phyloP scores from a whole-genome alignment of 139 green algal species.

The Marvania coccoides region DNA sequence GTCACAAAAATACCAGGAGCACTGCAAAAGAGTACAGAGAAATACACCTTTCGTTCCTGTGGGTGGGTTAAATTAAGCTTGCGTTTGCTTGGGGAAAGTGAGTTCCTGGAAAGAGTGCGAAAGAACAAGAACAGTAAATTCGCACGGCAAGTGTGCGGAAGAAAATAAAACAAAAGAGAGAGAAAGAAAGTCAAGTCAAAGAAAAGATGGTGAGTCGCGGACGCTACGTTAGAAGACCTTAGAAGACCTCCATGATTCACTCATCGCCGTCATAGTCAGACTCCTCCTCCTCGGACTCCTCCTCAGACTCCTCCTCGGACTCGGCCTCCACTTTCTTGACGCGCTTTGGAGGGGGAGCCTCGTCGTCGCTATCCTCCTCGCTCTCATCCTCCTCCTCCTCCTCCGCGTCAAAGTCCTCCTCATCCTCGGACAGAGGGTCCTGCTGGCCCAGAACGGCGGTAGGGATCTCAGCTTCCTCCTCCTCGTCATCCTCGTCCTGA shows the following conservation, averaged over 20 bases:
- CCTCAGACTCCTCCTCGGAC: slow-evolving; percentile 14
- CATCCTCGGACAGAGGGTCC: background rate
- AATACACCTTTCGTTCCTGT: no score
- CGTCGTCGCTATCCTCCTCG: slow-evolving; percentile 24
- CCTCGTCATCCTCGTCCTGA: background rate
- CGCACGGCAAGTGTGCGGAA: no score
- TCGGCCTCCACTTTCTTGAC: background rate
- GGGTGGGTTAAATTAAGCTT: no score
- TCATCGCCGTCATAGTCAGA: slow-evolving; percentile 16
- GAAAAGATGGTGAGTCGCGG: no score
- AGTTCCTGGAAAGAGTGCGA: no score
- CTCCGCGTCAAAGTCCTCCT: background rate
- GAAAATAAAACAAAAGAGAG: no score
- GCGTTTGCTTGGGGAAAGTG: no score
- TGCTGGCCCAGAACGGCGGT: background rate
- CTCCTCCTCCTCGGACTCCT: slow-evolving; percentile 18
- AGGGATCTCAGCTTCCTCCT: slow-evolving; percentile 8
- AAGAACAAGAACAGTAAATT: no score
- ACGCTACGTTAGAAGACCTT: background rate
- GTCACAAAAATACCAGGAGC: no score
- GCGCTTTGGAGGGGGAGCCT: background rate
- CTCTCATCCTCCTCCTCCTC: slow-evolving; percentile 19
- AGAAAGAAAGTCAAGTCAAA: no score
- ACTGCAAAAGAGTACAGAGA: no score
- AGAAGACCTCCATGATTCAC: background rate